Conservation (phyloP, 228 moss, liverwort and hornwort genomes). For the Sphagnum fallax region DNA sequence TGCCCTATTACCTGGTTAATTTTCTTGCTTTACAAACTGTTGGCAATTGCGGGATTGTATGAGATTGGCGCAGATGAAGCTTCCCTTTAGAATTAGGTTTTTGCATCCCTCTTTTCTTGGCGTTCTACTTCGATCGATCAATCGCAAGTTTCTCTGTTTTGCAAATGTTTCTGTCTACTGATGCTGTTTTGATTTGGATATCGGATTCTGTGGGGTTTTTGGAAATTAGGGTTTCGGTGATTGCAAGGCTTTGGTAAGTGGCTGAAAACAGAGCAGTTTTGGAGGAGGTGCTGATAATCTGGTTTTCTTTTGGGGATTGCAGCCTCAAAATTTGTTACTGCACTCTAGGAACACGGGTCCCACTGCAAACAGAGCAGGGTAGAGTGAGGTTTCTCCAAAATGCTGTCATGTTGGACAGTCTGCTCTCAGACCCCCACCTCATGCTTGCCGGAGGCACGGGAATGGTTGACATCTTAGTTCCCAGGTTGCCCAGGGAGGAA, state of each 20-base stretch:
- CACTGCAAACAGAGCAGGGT: slow-evolving; percentile 31
- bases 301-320: slow-evolving; percentile 7
- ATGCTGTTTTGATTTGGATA: neutral
- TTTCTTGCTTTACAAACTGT: neutral
- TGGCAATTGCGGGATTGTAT: neutral
- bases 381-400: slow-evolving; percentile 43
- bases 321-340: slow-evolving; percentile 91
- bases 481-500: slow-evolving; percentile 57
- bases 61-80: neutral
- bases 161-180: neutral
- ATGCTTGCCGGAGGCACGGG: slow-evolving; percentile 58
- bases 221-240: neutral
- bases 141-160: neutral
- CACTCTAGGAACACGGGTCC: slow-evolving; percentile 55
- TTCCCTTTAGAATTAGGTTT: slow-evolving; percentile 3
- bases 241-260: too few species aligned
- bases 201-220: neutral
- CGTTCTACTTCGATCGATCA: neutral
- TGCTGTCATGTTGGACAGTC: slow-evolving; percentile 38
- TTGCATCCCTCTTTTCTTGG: neutral
- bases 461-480: slow-evolving; percentile 71
- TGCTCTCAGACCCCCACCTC: slow-evolving; percentile 47
- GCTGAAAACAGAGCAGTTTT: neutral
- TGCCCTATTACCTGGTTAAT: slow-evolving; percentile 50
- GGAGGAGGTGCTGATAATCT: neutral